A percentile compares a stretch with the other conserved stretches of the same genome.
Evolutionary conservation across 306 rosid genomes (phyloP).

Genomic region (Biancaea sappan): DNA sequence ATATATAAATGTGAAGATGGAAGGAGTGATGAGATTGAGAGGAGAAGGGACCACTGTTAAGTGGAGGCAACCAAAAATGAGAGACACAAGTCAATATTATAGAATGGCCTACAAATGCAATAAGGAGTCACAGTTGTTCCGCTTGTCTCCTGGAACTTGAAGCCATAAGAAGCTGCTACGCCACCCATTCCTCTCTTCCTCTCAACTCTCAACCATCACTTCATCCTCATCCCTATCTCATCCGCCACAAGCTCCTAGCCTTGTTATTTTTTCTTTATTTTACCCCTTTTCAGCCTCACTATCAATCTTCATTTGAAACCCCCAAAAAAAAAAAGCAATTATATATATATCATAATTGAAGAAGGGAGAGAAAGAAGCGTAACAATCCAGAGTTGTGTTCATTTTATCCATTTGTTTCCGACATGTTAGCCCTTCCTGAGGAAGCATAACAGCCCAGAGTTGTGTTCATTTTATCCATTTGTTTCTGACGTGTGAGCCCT

Average conservation of each 20-base stretch:
- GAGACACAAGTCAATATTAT: conserved; percentile 17
- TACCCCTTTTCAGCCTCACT: background rate
- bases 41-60: conserved; percentile 34
- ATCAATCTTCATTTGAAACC: no score
- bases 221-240: background rate
- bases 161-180: no score
- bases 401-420: background rate
- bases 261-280: background rate
- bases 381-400: background rate
- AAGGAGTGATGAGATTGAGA: background rate
- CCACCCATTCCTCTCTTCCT: background rate
- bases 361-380: background rate
- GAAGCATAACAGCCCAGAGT: background rate
- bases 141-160: conserved; percentile 25
- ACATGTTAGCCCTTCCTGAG: no score
- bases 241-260: background rate
- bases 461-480: background rate
- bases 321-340: no score
- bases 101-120: conserved; percentile 33
- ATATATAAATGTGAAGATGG: background rate
- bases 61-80: conserved; percentile 33
- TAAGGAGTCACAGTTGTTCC: conserved; percentile 4
- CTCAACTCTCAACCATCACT: background rate
- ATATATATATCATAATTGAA: no score
- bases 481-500: background rate